These are phyloP conservation scores for Apiospora saccharicola DNA, from an alignment of 2,329 filamentous ascomycete genomes.

Conservation along the genomic window DNA sequence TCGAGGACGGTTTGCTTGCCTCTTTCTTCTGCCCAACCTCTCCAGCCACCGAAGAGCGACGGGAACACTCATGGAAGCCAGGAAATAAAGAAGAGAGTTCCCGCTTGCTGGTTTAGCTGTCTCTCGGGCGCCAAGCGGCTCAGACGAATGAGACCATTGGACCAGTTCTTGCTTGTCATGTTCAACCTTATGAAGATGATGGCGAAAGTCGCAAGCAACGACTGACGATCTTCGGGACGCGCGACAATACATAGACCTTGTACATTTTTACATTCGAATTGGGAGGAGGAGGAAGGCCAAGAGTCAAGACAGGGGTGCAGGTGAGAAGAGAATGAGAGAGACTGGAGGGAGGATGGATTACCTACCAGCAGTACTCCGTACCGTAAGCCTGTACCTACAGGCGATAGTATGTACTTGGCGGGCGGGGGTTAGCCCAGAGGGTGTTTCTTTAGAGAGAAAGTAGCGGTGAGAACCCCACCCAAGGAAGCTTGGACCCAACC, in stretches of 20 bases:
- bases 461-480: constrained; percentile 29
- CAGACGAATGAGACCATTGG: constrained; percentile 9
- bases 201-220: constrained; percentile 5
- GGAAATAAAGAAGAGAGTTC: constrained; percentile 7
- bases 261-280: neutral
- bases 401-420: constrained; percentile 6
- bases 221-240: constrained; percentile 20
- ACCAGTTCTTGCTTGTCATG: constrained; percentile 2
- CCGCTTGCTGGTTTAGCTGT: constrained; percentile 9
- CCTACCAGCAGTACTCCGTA: neutral
- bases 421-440: neutral
- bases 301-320: constrained; percentile 13
- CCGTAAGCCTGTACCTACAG: neutral
- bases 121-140: constrained; percentile 11
- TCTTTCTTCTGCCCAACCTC: neutral
- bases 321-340: constrained; percentile 4
- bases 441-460: constrained; percentile 20
- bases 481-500: constrained; percentile 26
- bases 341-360: constrained; percentile 1
- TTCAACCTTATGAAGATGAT: constrained; percentile 9
- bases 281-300: constrained; percentile 1
- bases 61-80: constrained; percentile 8
- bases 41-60: constrained; percentile 21
- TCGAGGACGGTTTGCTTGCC: constrained; percentile 8
- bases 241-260: neutral